Percentiles rank a stretch among this genome's conserved stretches.
phyloP scores from a whole-genome alignment of 1,139 yeast species.

The Citeromyces siamensis region DNA sequence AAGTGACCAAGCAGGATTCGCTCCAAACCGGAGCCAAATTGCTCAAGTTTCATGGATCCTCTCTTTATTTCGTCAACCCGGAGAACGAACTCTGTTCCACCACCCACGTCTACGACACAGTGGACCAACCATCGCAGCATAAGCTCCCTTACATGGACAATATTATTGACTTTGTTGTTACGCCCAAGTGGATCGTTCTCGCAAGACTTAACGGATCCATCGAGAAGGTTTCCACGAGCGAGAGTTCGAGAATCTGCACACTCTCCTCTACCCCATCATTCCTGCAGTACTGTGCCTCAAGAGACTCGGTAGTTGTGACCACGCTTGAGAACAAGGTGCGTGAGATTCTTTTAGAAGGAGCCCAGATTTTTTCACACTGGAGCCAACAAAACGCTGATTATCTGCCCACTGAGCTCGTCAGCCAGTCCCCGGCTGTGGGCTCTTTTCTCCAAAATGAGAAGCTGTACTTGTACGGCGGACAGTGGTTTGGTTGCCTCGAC shows the following conservation, averaged over 20 bases:
- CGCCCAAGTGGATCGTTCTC: slow-evolving; percentile 26
- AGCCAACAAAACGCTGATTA: too few relatives aligned
- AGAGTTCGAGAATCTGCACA: slow-evolving; percentile 26
- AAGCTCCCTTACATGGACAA: slow-evolving; percentile 11
- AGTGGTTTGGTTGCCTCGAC: slow-evolving; percentile 74
- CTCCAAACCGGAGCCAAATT: slow-evolving; percentile 44
- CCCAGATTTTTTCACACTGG: slow-evolving; percentile 40
- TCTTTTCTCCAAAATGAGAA: slow-evolving; percentile 12
- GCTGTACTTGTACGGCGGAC: slow-evolving; percentile 82
- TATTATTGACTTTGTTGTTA: slow-evolving; percentile 17
- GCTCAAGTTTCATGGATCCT: slow-evolving; percentile 27
- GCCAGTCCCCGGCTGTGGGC: slow-evolving; percentile 25
- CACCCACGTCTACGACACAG: too few relatives aligned
- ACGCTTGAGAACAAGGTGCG: slow-evolving; percentile 66
- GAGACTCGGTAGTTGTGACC: slow-evolving; percentile 44
- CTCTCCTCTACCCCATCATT: slow-evolving; percentile 16
- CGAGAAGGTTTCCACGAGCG: slow-evolving; percentile 29
- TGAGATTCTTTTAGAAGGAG: slow-evolving; percentile 40
- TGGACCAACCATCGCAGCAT: slow-evolving; percentile 14
- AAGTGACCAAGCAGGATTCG: slow-evolving; percentile 39
- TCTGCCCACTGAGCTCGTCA: slow-evolving; percentile 40
- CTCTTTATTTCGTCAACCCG: slow-evolving; percentile 46
- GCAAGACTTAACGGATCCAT: slow-evolving; percentile 57
- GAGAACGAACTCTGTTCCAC: slow-evolving; percentile 50
- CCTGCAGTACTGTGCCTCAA: too few relatives aligned